Evolutionary conservation across 2,329 filamentous ascomycete species (phyloP), one percentile per base, ranked within the genome.

Genomic region (Arthrinium phaeospermum): DNA sequence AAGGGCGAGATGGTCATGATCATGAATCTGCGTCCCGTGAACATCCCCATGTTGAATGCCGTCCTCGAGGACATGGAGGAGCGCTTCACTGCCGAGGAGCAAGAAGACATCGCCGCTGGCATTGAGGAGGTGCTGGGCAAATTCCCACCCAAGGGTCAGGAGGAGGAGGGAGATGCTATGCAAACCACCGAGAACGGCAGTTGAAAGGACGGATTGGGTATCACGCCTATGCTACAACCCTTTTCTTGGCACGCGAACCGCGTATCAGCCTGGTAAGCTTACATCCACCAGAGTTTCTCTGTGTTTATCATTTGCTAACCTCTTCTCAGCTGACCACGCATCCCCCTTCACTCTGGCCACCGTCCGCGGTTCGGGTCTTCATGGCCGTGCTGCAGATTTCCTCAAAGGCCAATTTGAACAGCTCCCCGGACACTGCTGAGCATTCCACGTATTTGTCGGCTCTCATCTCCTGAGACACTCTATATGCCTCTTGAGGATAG

Each of bases 1-100:
- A 93, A 93, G 83, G 90, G 90, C 71, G 91, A 93, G 81, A 82
- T 91, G 71, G 83, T 93, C 78, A 92, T 92, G 89, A 88, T 93
- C 68, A 80, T 93, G 76, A 93, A 93, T 78, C 82, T 92, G 61
- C 86, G 91, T 14, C 91, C 91, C 0, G 84, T 85, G 30, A 88
- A 85, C 41, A 83, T 86, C 44, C 86, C 87, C 4, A 86, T 87
- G 67, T 83, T 93, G 75, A 91, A 91, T 77, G 88, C 88, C 22
- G 85, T 92, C 69, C 84, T 93, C 46, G 91, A 93, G 80, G 90
- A 93, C 75, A 88, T 92, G 84, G 85, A 88, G 72, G 84, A 86
- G 47, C 87, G 91, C 10, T 91, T 92, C 78, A 84, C 80, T 67
- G 86, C 88, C 27, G 87, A 90, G 67, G 84, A 91, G 80, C 90